These are phyloP conservation scores for Epichloe uncinata DNA, from an alignment of 2,329 filamentous ascomycete genomes.

Conservation along the genomic window DNA sequence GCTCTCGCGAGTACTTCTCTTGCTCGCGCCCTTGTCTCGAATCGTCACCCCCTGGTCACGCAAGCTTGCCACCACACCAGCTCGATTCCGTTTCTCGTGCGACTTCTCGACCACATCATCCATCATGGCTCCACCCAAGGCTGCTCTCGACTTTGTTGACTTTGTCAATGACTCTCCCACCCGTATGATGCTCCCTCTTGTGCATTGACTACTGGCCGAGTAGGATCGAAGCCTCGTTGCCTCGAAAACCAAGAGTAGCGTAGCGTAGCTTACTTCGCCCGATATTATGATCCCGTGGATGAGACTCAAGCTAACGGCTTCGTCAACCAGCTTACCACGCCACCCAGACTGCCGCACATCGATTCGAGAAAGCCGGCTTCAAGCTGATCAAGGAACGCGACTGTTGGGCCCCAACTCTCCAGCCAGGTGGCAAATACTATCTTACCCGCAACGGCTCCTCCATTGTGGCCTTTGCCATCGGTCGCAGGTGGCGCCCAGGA, in stretches of 20 bases:
- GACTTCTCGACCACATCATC: slow-evolving; percentile 17
- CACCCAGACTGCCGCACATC: slow-evolving; percentile 62
- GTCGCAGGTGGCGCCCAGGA: slow-evolving; percentile 78
- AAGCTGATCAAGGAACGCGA: slow-evolving; percentile 80
- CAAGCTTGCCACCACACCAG: background rate
- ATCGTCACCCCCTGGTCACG: background rate
- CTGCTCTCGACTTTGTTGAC: slow-evolving; percentile 73
- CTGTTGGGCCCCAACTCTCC: slow-evolving; percentile 66
- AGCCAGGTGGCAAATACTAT: slow-evolving; percentile 89
- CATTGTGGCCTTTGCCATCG: slow-evolving; percentile 84
- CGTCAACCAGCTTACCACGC: slow-evolving; percentile 70
- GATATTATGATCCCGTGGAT: too few species aligned
- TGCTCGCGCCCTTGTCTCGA: background rate
- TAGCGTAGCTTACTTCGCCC: too few species aligned
- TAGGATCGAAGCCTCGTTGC: background rate
- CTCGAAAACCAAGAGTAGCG: too few species aligned
- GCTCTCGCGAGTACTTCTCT: background rate
- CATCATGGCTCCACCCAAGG: slow-evolving; percentile 38
- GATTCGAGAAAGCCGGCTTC: slow-evolving; percentile 76
- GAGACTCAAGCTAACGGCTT: background rate
- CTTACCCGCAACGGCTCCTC: slow-evolving; percentile 88
- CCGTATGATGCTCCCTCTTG: slow-evolving; percentile 41
- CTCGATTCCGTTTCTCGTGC: background rate
- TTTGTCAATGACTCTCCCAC: slow-evolving; percentile 93
- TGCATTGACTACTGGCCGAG: background rate